Percentiles rank a stretch among this genome's conserved stretches.
Evolutionary conservation across 331 rosid genomes (phyloP).

Genomic region (Malus hybrid): DNA sequence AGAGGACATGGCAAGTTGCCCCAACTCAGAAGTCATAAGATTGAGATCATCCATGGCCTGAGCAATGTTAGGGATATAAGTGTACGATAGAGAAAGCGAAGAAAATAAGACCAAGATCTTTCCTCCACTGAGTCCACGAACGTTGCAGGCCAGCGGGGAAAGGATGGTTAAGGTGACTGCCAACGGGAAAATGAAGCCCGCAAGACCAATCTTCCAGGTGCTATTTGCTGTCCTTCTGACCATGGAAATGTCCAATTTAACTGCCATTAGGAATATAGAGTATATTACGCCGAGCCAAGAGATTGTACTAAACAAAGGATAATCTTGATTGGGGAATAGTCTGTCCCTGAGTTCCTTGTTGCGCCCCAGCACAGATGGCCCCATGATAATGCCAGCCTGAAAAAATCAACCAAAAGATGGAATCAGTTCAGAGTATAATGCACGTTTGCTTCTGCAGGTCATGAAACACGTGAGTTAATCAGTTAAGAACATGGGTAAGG

Average conservation of each 20-base stretch:
- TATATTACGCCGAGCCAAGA: conserved; percentile 8
- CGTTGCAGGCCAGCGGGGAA: not conserved
- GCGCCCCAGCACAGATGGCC: conserved; percentile 47
- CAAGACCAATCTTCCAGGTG: conserved; percentile 34
- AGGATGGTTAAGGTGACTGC: not conserved
- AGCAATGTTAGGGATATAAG: conserved; percentile 25
- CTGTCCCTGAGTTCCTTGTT: not conserved
- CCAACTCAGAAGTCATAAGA: conserved; percentile 43
- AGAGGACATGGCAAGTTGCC: conserved; percentile 41
- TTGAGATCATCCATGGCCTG: conserved; percentile 31
- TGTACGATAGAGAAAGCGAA: not conserved
- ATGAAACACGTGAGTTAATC: not conserved
- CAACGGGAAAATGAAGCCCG: conserved; percentile 20
- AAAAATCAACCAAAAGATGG: not conserved
- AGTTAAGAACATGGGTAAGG: no score
- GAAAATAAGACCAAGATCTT: not conserved
- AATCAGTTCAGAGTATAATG: not conserved
- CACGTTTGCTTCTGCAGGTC: no score
- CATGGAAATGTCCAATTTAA: conserved; percentile 35
- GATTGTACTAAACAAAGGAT: not conserved
- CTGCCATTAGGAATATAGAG: conserved; percentile 16
- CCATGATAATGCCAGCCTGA: conserved; percentile 52
- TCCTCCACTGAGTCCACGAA: not conserved
- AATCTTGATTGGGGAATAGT: conserved; percentile 9
- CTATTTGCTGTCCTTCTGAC: conserved; percentile 17